Conservation (phyloP, 1,139 yeast species). For the Wickerhamomyces sp. region DNA sequence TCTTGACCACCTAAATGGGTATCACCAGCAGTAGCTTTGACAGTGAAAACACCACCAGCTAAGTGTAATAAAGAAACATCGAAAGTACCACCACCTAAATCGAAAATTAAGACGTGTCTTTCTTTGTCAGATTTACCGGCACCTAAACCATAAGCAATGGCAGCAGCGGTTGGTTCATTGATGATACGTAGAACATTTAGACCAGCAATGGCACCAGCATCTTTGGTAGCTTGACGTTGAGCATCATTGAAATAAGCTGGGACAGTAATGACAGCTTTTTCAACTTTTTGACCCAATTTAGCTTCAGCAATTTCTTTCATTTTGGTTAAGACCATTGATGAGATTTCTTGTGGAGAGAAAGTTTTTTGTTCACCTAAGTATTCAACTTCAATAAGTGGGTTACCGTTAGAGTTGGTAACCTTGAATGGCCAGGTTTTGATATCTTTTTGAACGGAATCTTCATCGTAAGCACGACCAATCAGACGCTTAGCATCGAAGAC, state of each 20-base stretch:
- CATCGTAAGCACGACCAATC: conserved; percentile 92
- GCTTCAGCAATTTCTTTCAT: conserved; percentile 99
- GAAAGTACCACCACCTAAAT: conserved; percentile 98
- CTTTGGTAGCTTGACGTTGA: conserved; percentile 98
- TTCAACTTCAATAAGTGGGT: conserved; percentile 90
- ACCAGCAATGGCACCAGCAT: conserved; percentile 97
- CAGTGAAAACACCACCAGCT: conserved; percentile 99
- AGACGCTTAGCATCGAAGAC: conserved; percentile 98
- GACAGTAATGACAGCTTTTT: conserved; percentile 92
- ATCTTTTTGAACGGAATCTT: conserved; percentile 89
- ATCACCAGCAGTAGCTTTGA: conserved; percentile 99
- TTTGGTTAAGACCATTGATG: conserved; percentile 93
- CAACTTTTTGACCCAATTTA: conserved; percentile 87
- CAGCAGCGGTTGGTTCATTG: conserved; percentile 98
- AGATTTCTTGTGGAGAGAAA: conserved; percentile 95
- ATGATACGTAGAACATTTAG: conserved; percentile 93
- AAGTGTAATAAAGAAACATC: conserved; percentile 95
- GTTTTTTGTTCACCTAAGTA: conserved; percentile 89
- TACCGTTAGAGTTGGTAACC: conserved; percentile 79
- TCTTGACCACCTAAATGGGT: conserved; percentile 99
- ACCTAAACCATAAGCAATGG: conserved; percentile 97
- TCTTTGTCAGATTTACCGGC: conserved; percentile 86
- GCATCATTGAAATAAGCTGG: conserved; percentile 98
- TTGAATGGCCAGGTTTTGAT: conserved; percentile 97
- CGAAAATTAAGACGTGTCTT: conserved; percentile 88